These are phyloP conservation scores for Erodium chrysanthum DNA, from an alignment of 441 rosid genomes.

Conservation along the genomic window DNA sequence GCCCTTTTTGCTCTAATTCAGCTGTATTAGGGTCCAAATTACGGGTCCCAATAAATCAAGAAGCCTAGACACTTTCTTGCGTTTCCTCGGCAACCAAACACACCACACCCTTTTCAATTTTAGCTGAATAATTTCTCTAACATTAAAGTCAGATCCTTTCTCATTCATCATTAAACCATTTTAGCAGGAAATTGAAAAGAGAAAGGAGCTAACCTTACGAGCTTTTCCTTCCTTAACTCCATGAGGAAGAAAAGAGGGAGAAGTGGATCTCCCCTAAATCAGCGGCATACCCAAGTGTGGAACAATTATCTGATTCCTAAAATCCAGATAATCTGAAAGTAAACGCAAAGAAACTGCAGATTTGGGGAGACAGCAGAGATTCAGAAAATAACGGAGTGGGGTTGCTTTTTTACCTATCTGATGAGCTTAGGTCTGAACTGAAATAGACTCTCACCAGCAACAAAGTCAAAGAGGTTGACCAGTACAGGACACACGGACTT, in stretches of 20 bases:
- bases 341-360: not conserved
- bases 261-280: not conserved
- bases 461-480: not conserved
- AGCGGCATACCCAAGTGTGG: not conserved
- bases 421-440: too few species aligned
- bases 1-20: too few species aligned
- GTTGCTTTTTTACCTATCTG: not conserved
- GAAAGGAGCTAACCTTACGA: slow-evolving; percentile 39
- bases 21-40: too few species aligned
- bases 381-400: not conserved
- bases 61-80: not conserved
- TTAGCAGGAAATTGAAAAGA: not conserved
- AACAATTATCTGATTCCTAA: too few species aligned
- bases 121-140: too few species aligned
- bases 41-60: too few species aligned
- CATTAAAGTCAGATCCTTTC: too few species aligned
- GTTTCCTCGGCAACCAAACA: too few species aligned
- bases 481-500: not conserved
- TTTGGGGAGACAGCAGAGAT: not conserved
- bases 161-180: not conserved
- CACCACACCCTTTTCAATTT: too few species aligned
- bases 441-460: not conserved
- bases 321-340: not conserved
- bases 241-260: slow-evolving; percentile 18
- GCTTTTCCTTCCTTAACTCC: slow-evolving; percentile 67